These are phyloP conservation scores for Geoglossum cookeanum DNA, from an alignment of 2,329 filamentous ascomycete species.

Conservation along the genomic window DNA sequence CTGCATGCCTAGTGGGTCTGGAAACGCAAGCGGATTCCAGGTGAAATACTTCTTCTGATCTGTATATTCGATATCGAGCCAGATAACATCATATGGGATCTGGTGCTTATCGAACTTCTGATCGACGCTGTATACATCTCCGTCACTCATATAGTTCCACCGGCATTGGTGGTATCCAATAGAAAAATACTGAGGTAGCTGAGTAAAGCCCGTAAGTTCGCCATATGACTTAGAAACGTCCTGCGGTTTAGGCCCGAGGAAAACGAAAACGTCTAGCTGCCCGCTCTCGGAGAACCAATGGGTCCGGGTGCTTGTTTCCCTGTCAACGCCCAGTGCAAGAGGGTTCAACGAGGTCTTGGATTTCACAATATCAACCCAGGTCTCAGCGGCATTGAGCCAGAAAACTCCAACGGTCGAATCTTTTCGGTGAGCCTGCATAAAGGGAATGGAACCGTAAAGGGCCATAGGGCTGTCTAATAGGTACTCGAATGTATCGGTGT, in stretches of 20 bases:
- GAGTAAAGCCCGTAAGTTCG: conserved; percentile 78
- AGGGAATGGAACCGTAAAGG: conserved; percentile 87
- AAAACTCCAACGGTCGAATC: conserved; percentile 89
- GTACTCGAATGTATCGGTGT: conserved; percentile 95
- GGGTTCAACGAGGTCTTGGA: conserved; percentile 54
- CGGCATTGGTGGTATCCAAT: conserved; percentile 93
- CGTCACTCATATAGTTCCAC: conserved; percentile 96
- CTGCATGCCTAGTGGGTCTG: conserved; percentile 70
- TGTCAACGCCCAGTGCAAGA: conserved; percentile 48
- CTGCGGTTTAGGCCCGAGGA: conserved; percentile 75
- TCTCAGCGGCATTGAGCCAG: conserved; percentile 94
- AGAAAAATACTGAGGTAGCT: conserved; percentile 79
- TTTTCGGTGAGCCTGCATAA: conserved; percentile 94
- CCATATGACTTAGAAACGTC: conserved; percentile 68
- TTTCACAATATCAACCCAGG: conserved; percentile 91
- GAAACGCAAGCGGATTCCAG: conserved; percentile 80
- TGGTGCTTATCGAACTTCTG: conserved; percentile 87
- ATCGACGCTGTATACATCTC: conserved; percentile 92
- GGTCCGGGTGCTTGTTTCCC: conserved; percentile 62
- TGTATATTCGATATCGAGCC: conserved; percentile 96
- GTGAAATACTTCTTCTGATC: conserved; percentile 97
- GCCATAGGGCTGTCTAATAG: conserved; percentile 96
- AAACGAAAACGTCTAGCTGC: conserved; percentile 79
- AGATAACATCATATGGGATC: conserved; percentile 97
- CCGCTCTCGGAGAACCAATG: conserved; percentile 96